phyloP scores from a whole-genome alignment of 768 basidiomycete genomes.

The Trametes meyenii region DNA sequence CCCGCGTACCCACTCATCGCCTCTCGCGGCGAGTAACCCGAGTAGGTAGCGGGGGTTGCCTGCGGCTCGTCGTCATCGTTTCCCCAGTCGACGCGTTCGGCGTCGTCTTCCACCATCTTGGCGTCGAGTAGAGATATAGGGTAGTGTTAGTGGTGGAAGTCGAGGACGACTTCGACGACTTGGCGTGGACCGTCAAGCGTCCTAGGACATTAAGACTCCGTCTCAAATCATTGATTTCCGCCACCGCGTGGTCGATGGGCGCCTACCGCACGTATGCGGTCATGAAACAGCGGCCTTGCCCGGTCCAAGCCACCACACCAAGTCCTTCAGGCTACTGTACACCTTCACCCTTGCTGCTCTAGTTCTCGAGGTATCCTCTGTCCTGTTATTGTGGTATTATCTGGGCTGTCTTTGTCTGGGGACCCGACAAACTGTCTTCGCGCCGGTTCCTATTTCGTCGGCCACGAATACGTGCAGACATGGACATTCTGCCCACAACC shows the following conservation, averaged over 20 bases:
- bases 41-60: constrained; percentile 13
- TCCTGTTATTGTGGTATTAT: neutral
- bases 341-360: neutral
- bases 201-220: constrained; percentile 9
- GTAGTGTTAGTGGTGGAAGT: constrained; percentile 10
- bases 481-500: constrained; percentile 34
- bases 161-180: constrained; percentile 1
- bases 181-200: constrained; percentile 4
- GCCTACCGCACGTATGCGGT: constrained; percentile 10
- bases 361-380: neutral
- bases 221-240: constrained; percentile 2
- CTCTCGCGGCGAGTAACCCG: constrained; percentile 18
- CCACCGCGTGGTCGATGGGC: constrained; percentile 3
- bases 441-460: neutral
- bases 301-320: neutral
- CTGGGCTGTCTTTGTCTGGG: neutral
- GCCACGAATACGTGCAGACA: constrained; percentile 18
- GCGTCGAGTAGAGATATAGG: constrained; percentile 15
- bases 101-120: constrained; percentile 62
- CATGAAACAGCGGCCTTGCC: constrained; percentile 3
- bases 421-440: constrained; percentile 3
- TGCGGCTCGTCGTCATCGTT: constrained; percentile 49
- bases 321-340: neutral
- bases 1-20: constrained; percentile 22
- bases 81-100: constrained; percentile 73